Percentiles rank a stretch among this genome's conserved stretches.
phyloP scores from a whole-genome alignment of 495 filamentous ascomycete species.

The Xanthoparmelia taractica region DNA sequence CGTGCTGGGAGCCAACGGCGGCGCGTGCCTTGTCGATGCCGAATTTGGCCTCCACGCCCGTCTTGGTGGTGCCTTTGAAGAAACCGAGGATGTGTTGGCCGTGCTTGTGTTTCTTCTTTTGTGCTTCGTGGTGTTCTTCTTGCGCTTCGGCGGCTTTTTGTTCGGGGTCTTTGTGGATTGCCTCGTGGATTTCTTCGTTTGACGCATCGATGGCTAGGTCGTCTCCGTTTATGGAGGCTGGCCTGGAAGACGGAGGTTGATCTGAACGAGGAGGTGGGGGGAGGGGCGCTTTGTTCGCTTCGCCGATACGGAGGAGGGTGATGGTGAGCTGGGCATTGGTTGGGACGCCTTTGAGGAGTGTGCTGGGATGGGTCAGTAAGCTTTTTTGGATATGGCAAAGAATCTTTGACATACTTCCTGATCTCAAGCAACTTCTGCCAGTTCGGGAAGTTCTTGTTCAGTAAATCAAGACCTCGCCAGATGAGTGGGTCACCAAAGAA shows the following conservation, averaged over 20 bases:
- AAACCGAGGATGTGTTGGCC: conserved; percentile 53
- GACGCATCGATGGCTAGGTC: conserved; percentile 26
- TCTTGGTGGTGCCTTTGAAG: conserved; percentile 62
- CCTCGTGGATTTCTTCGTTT: conserved; percentile 27
- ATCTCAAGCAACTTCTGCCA: conserved; percentile 71
- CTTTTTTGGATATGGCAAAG: neutral
- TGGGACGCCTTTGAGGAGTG: conserved; percentile 72
- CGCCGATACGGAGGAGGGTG: conserved; percentile 77
- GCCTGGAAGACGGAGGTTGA: conserved; percentile 45
- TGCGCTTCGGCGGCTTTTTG: conserved; percentile 32
- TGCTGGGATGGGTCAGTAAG: conserved; percentile 39
- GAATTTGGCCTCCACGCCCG: conserved; percentile 58
- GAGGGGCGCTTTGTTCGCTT: conserved; percentile 72
- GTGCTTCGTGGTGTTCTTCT: conserved; percentile 23
- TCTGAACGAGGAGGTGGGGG: conserved; percentile 64
- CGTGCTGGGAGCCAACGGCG: conserved; percentile 54
- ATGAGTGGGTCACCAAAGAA: conserved; percentile 81
- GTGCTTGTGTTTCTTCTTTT: conserved; percentile 38
- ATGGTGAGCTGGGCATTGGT: conserved; percentile 83
- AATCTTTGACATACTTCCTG: conserved; percentile 43
- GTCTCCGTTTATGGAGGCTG: conserved; percentile 31
- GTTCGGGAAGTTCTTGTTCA: conserved; percentile 61
- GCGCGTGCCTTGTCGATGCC: conserved; percentile 63
- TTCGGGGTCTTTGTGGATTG: conserved; percentile 31
- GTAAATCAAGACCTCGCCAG: conserved; percentile 44